phyloP scores from a whole-genome alignment of 768 basidiomycete species.

The Auriscalpium microsporum region DNA sequence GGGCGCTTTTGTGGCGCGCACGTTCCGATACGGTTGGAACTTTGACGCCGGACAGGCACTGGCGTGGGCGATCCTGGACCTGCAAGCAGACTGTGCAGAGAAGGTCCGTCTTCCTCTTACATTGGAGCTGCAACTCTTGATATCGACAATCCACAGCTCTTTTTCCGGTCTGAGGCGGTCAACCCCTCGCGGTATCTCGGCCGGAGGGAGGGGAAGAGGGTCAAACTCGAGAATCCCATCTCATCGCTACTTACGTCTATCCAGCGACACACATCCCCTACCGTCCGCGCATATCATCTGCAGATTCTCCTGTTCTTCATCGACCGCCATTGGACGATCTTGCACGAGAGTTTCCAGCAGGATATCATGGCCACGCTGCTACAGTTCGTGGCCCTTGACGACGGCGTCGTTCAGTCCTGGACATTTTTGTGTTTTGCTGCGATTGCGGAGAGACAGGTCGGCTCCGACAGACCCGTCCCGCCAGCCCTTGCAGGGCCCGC shows the following conservation, averaged over 20 bases:
- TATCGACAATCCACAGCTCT: slow-evolving; percentile 38
- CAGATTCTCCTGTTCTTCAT: slow-evolving; percentile 83
- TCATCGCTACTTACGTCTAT: slow-evolving; percentile 44
- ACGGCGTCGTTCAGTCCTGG: slow-evolving; percentile 71
- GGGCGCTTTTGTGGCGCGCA: slow-evolving; percentile 48
- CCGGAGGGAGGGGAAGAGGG: slow-evolving; percentile 38
- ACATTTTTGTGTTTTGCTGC: slow-evolving; percentile 73
- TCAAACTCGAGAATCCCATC: slow-evolving; percentile 52
- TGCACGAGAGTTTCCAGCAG: slow-evolving; percentile 52
- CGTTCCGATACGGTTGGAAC: slow-evolving; percentile 66
- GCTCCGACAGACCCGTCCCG: slow-evolving; percentile 6
- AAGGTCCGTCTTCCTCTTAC: slow-evolving; percentile 37
- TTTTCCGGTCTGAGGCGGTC: slow-evolving; percentile 50
- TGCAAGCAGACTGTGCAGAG: slow-evolving; percentile 71
- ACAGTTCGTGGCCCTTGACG: slow-evolving; percentile 55
- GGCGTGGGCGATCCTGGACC: slow-evolving; percentile 70
- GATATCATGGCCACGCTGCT: slow-evolving; percentile 48
- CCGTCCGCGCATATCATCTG: slow-evolving; percentile 42
- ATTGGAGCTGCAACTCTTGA: background rate
- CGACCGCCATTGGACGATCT: slow-evolving; percentile 60
- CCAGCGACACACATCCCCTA: slow-evolving; percentile 24
- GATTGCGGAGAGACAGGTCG: slow-evolving; percentile 33
- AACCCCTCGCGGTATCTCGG: slow-evolving; percentile 28
- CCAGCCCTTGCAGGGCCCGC: slow-evolving; percentile 4
- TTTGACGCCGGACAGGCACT: slow-evolving; percentile 65